Base-by-base conservation (phyloP, 1,284 basidiomycete genomes). In the Ustilago crameri region DNA sequence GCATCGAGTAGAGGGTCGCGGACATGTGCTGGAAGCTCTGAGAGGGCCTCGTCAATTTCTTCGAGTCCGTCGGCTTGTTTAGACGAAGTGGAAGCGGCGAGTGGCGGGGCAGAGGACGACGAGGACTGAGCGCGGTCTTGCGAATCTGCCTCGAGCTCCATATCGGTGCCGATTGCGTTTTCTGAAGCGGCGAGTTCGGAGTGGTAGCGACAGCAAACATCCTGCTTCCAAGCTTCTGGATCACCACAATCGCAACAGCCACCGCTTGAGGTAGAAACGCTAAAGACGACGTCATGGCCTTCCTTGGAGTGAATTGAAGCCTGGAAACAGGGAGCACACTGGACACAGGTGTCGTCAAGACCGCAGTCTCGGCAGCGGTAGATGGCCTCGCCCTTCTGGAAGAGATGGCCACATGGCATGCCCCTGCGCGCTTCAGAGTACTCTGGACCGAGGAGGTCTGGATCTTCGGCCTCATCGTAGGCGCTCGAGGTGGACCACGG, bases 1-100 rank as follows among this genome's bases (percentile, higher is more conserved):
- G 91, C 91, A 43, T 88, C 86, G 57, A 87, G 86, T 86, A 95
- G 89, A 43, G 88, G 88, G 14, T 91, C 88, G 45, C 88, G 87
- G 20, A 95, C 86, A 38, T 91, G 89, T 3, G 20, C 53, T 2
- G 56, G 62, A 3, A 65, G 37, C 12, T 44, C 53, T 4, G 57
- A 53, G 12, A 65, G 50, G 15, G 61, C 61, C 17, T 52, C 48
- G 40, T 64, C 52, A 20, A 65, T 64, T 53, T 71, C 44, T 7
- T 64, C 53, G 35, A 70, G 61, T 14, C 56, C 67, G 12, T 71
- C 62, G 15, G 51, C 50, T 0, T 65, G 57, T 23, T 65, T 58
- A 0, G 50, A 41, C 9, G 26, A 8, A n/a, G 22, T 40, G 3
- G 40, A 2, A 34, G 37, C 14, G 3, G 18, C 23, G 24, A 18